phyloP scores from a whole-genome alignment of 1,139 yeast genomes.

The Suhomyces guaymorum region DNA sequence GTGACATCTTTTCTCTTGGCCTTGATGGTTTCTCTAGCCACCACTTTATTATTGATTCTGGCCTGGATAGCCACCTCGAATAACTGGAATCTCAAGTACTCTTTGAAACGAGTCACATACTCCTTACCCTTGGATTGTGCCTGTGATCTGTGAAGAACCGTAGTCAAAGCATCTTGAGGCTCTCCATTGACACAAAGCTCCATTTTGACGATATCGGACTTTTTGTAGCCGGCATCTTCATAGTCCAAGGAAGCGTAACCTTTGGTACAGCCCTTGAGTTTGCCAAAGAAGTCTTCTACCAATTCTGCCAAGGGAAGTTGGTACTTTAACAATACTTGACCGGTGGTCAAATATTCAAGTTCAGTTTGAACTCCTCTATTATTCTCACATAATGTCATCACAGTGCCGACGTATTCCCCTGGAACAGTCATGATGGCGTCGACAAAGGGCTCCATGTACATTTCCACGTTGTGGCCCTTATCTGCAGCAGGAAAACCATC shows the following conservation, averaged over 20 bases:
- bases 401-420: conserved; percentile 81
- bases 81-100: conserved; percentile 74
- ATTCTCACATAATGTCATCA: conserved; percentile 80
- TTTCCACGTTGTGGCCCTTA: conserved; percentile 47
- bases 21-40: conserved; percentile 91
- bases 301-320: conserved; percentile 83
- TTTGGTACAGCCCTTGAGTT: conserved; percentile 81
- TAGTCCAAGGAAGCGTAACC: conserved; percentile 96
- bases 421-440: conserved; percentile 92
- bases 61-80: conserved; percentile 96
- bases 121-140: conserved; percentile 72
- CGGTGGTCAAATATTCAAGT: conserved; percentile 72
- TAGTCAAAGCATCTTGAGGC: conserved; percentile 90
- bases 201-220: conserved; percentile 80
- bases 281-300: conserved; percentile 94
- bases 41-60: conserved; percentile 72
- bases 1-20: conserved; percentile 93
- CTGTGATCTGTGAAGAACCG: conserved; percentile 82
- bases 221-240: conserved; percentile 85
- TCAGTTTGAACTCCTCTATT: conserved; percentile 84
- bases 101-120: conserved; percentile 80
- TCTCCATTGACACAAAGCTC: conserved; percentile 88
- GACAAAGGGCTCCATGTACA: conserved; percentile 83
- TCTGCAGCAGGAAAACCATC: conserved; percentile 80
- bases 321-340: conserved; percentile 80